phyloP scores from a whole-genome alignment of 345 rosid genomes.

The Alliaria petiolata region DNA sequence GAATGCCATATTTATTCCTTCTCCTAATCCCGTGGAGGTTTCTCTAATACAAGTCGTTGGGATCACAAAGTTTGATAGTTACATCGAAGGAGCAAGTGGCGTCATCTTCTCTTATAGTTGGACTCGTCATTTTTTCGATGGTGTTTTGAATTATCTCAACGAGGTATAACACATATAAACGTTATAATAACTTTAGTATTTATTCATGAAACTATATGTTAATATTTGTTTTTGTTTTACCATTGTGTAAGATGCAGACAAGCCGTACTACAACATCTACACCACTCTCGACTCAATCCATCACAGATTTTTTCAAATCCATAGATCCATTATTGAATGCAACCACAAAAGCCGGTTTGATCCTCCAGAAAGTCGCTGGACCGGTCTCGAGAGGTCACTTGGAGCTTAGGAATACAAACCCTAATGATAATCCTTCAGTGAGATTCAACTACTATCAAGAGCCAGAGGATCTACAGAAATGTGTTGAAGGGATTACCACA shows the following conservation, averaged over 20 bases:
- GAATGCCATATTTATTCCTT: constrained; percentile 63
- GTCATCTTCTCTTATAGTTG: constrained; percentile 42
- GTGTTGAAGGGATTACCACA: constrained; percentile 55
- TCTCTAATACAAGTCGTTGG: constrained; percentile 69
- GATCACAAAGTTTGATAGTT: constrained; percentile 45
- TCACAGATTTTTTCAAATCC: constrained; percentile 34
- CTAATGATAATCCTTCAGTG: constrained; percentile 58
- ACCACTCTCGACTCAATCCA: constrained; percentile 23
- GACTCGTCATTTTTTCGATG: constrained; percentile 34
- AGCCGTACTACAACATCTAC: constrained; percentile 15
- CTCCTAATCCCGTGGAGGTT: constrained; percentile 55
- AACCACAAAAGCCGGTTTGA: constrained; percentile 44
- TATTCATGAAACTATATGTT: not conserved
- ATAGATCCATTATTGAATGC: constrained; percentile 34
- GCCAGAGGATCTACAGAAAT: constrained; percentile 53
- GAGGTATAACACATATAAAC: constrained; percentile 41
- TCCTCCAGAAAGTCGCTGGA: constrained; percentile 47
- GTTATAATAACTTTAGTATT: not conserved
- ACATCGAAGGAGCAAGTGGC: constrained; percentile 62
- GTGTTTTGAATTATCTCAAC: constrained; percentile 32
- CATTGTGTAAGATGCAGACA: constrained; percentile 15
- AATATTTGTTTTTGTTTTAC: not conserved
- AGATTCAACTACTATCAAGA: constrained; percentile 71
- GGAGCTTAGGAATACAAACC: constrained; percentile 45
- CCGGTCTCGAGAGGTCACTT: constrained; percentile 66